These are phyloP conservation scores for Thamnidium elegans DNA, from an alignment of 192 early-diverging fungal genomes.

Conservation along the genomic window DNA sequence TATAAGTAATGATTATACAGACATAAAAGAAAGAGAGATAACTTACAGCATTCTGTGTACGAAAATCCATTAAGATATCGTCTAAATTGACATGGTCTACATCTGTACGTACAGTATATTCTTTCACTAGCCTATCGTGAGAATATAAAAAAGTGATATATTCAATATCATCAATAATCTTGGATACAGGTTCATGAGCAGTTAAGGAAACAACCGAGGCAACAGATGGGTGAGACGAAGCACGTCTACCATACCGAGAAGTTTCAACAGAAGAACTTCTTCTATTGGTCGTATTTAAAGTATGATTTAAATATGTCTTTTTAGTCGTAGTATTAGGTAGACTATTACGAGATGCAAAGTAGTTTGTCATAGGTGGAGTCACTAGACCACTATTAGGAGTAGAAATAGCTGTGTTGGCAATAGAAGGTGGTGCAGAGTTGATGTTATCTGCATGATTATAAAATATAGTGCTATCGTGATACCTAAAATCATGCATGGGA, in stretches of 20 bases:
- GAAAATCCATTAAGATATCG: conserved; percentile 19
- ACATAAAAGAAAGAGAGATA: no score
- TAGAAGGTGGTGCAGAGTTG: no score
- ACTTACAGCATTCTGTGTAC: conserved; percentile 29
- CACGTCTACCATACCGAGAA: conserved; percentile 6
- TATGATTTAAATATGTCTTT: neutral
- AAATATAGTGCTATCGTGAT: no score
- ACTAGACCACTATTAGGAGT: neutral
- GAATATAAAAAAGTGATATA: conserved; percentile 36
- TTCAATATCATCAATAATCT: conserved; percentile 25
- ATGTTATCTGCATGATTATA: no score
- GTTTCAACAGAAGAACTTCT: neutral
- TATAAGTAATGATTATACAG: no score
- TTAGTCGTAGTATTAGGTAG: neutral
- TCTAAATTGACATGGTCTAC: conserved; percentile 23
- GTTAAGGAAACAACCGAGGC: conserved; percentile 32
- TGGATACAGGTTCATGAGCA: conserved; percentile 27
- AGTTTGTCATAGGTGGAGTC: neutral
- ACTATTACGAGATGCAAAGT: neutral
- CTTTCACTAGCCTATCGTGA: conserved; percentile 27
- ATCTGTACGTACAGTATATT: conserved; percentile 34
- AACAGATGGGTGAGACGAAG: conserved; percentile 24
- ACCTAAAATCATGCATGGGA: no score
- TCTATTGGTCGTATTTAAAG: neutral
- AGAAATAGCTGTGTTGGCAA: no score